Evolutionary conservation across 1,139 yeast species (phyloP).

Genomic region (Pichia sp.): DNA sequence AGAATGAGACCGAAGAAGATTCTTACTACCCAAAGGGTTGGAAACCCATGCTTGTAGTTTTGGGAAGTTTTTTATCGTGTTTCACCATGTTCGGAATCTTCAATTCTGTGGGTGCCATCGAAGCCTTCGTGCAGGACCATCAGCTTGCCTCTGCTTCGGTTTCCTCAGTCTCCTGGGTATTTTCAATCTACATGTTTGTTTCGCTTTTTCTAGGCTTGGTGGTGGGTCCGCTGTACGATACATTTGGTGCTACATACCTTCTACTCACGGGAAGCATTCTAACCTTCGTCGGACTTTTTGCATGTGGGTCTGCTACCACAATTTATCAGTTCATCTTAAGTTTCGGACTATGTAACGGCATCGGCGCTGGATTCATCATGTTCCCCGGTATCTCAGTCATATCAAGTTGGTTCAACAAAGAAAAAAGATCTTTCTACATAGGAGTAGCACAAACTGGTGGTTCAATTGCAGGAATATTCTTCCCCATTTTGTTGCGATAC

Average conservation of each 20-base stretch:
- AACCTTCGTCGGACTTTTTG: constrained; percentile 21
- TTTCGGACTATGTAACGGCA: constrained; percentile 46
- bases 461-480: constrained; percentile 55
- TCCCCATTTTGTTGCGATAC: constrained; percentile 53
- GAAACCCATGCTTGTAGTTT: constrained; percentile 37
- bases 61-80: constrained; percentile 63
- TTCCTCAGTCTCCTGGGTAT: constrained; percentile 52
- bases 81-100: constrained; percentile 61
- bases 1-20: constrained; percentile 9
- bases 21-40: constrained; percentile 28
- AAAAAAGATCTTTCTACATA: constrained; percentile 49
- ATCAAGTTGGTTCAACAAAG: constrained; percentile 29
- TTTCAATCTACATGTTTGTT: constrained; percentile 53
- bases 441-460: constrained; percentile 64
- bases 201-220: constrained; percentile 54
- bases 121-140: constrained; percentile 54
- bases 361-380: constrained; percentile 54
- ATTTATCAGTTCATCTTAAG: constrained; percentile 48
- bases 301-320: constrained; percentile 22
- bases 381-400: constrained; percentile 48
- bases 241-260: constrained; percentile 46
- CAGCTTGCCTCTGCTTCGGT: constrained; percentile 44
- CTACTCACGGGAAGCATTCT: constrained; percentile 43
- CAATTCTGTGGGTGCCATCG: constrained; percentile 62
- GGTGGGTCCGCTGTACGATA: constrained; percentile 61